Conservation (phyloP, 352 stramenopile species). For the Plasmopara viticola region DNA sequence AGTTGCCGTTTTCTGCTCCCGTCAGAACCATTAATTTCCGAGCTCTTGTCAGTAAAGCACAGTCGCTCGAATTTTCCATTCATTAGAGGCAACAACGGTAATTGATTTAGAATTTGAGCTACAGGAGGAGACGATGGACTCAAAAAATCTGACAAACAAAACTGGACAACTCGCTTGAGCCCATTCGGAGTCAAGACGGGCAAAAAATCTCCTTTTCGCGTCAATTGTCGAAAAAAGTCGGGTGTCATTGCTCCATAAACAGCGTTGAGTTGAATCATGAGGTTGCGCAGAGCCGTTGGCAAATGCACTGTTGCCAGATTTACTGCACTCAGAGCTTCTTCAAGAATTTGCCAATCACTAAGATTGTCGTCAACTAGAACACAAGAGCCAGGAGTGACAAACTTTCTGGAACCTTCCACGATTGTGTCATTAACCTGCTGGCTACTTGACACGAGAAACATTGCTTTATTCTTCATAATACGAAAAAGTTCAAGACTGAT, state of each 20-base stretch:
- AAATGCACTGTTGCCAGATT: slow-evolving; percentile 32
- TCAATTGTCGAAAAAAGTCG: slow-evolving; percentile 42
- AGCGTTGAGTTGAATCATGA: slow-evolving; percentile 44
- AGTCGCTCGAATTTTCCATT: slow-evolving; percentile 39
- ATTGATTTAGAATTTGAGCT: slow-evolving; percentile 25
- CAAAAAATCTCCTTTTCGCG: slow-evolving; percentile 31
- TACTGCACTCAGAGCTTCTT: slow-evolving; percentile 24
- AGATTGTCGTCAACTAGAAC: slow-evolving; percentile 46
- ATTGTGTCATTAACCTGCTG: slow-evolving; percentile 1
- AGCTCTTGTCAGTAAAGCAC: slow-evolving; percentile 14
- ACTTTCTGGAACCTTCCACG: slow-evolving; percentile 3
- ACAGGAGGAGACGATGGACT: slow-evolving; percentile 1
- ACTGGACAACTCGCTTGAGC: slow-evolving; percentile 36
- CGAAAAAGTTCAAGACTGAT: slow-evolving; percentile 49
- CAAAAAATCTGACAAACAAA: slow-evolving; percentile 39
- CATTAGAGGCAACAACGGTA: slow-evolving; percentile 42
- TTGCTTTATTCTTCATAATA: slow-evolving; percentile 37
- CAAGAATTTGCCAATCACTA: slow-evolving; percentile 35
- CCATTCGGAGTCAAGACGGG: slow-evolving; percentile 20
- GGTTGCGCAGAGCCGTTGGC: slow-evolving; percentile 25
- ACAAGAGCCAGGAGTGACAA: slow-evolving; percentile 28
- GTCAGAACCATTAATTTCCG: not conserved
- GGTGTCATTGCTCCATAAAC: slow-evolving; percentile 54
- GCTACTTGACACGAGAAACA: slow-evolving; percentile 36
- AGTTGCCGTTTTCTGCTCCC: slow-evolving; percentile 11